These are phyloP conservation scores for Daldinia grandis DNA, from an alignment of 495 filamentous ascomycete genomes.

Conservation along the genomic window DNA sequence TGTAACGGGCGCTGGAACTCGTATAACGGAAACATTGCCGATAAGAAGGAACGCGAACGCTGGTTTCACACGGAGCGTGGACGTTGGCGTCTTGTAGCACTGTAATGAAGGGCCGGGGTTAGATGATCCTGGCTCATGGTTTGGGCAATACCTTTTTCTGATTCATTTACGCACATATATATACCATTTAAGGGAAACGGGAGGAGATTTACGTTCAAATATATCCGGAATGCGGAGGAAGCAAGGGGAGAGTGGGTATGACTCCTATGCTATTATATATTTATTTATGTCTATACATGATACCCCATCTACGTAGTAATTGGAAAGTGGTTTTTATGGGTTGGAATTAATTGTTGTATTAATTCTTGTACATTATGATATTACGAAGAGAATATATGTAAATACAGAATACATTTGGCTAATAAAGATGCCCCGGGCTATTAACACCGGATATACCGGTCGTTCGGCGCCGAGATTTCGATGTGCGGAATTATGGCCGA, in stretches of 20 bases:
- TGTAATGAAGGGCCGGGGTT: slow-evolving; percentile 34
- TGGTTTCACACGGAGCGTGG: slow-evolving; percentile 62
- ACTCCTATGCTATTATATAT: neutral
- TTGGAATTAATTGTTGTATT: neutral
- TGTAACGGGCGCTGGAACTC: slow-evolving; percentile 68
- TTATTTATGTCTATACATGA: neutral
- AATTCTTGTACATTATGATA: neutral
- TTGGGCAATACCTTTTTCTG: neutral
- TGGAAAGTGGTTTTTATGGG: neutral
- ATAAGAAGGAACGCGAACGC: slow-evolving; percentile 58
- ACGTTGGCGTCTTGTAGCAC: slow-evolving; percentile 51
- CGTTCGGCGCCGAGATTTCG: slow-evolving; percentile 32
- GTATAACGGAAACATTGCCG: slow-evolving; percentile 43
- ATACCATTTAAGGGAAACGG: slow-evolving; percentile 14
- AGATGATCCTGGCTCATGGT: neutral
- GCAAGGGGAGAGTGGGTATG: neutral
- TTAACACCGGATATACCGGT: slow-evolving; percentile 11
- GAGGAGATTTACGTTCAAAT: neutral
- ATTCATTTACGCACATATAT: slow-evolving; percentile 27
- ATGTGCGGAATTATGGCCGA: slow-evolving; percentile 25
- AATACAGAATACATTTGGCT: too few relatives aligned
- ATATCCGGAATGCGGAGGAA: neutral
- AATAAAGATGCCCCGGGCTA: neutral
- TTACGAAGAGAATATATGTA: neutral
- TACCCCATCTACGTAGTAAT: slow-evolving; percentile 7